Base-by-base conservation (phyloP, 1,139 yeast genomes). In the Kodamaea alishanica region DNA sequence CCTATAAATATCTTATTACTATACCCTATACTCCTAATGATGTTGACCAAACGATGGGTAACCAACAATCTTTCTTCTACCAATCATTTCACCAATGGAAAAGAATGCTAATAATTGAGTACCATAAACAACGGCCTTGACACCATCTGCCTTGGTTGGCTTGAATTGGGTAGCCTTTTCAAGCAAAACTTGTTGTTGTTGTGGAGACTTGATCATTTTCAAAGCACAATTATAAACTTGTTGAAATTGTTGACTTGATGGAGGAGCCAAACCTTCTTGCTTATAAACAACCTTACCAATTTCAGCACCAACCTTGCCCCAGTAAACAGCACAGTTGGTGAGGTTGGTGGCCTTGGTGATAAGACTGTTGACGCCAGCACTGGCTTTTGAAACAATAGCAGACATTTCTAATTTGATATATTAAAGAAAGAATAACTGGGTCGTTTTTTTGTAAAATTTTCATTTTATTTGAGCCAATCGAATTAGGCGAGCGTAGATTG, bases 241-340 rank as follows among this genome's bases (percentile, higher is more conserved):
- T 71, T 86, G 84, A 73, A 92, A 77, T 63, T 89, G 90, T 46
- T 80, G 77, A 44, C 75, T 58, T 33, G 89, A 64, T 56, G 98
- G 98, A 50, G 97, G 97, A 47, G 95, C 87, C 57, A 92, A 74
- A 48, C 90, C 95, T 73, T 92, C 98, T 66, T 85, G 84, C 60
- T 83, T 71, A 77, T 89, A 90, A 47, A 92, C 86, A 63, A 85
- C 85, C 72, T 90, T 92, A 45, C 89, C 86, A 52, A 92, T 67
- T 70, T 92, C 97, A 50, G 79, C 87, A 44, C 81, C 73, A 46
- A 92, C 97, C 73, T 90, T 92, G 54, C 86, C 70, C 89, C 95
- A 92, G 83, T 88, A 92, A 41, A 81, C 65, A 41, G 87, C 71
- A 47, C 70, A 59, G 63, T 79, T 73, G 49, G 67, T 61, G 31